Evolutionary conservation across 192 early-diverging fungal genomes (phyloP), one percentile per base, ranked within the genome.

Genomic region (Podila epigama): DNA sequence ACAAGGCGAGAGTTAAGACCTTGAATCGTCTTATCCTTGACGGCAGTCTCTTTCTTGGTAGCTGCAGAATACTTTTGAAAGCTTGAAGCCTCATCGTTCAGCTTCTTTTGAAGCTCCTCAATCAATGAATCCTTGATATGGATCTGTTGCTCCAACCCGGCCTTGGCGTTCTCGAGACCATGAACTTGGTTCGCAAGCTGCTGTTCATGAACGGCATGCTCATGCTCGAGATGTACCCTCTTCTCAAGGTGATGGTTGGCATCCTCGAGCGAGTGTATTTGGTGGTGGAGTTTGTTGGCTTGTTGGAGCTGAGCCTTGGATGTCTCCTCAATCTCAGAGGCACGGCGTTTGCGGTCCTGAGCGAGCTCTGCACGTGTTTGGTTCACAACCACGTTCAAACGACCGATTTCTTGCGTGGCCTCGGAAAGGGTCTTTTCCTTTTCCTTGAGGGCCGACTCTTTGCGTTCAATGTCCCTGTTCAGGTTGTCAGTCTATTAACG

Each of bases 371-470:
- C 18, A 1, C 65, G 65, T 15, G 65, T 34, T 34, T 58, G 42
- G 12, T 37, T 27, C 6, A 67, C 55, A 9, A n/a, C 44, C 0
- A 54, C 42, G 41, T 67, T 58, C 37, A 67, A 42, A 28, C 55
- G 65, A 3, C 41, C 65, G 13, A 67, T 67, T 32, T 67, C 55
- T 29, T 67, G 65, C 8, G 55, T 44, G 1, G 55, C 53, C 15
- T 58, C 55, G 22, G 65, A 36, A 35, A 67, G 41, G 33, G 13
- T 42, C 33, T 56, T 48, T 67, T 67, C 65, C 25, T 67, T 67
- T 1, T 67, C 15, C n/a, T 29, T 54, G 1, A 67, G 18, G 9
- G 58, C 25, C 2, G 55, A 13, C 0, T 51, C 58, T 16, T 67
- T 55, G 10, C 42, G 55, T 3, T 58, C 39, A 42, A 67, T 67